phyloP scores from a whole-genome alignment of 495 filamentous ascomycete genomes.

The Bryoglossum gracile region DNA sequence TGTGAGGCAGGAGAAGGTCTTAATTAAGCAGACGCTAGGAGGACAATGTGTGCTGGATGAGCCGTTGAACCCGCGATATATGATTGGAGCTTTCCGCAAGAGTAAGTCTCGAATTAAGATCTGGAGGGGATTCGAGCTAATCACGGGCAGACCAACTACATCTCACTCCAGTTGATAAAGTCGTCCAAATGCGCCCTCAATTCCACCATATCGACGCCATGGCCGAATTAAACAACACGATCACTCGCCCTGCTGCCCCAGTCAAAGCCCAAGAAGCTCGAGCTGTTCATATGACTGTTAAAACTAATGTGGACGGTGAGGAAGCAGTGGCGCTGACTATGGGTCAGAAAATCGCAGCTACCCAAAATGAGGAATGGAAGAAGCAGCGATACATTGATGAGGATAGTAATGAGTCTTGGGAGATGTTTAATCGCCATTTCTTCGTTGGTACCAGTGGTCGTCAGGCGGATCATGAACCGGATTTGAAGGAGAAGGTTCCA shows the following conservation, averaged over 20 bases:
- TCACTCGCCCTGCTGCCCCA: constrained; percentile 29
- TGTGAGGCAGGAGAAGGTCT: constrained; percentile 40
- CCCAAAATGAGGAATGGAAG: constrained; percentile 63
- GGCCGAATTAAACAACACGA: constrained; percentile 25
- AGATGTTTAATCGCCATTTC: constrained; percentile 48
- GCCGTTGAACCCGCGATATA: constrained; percentile 56
- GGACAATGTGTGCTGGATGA: constrained; percentile 56
- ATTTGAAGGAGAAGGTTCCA: constrained; percentile 27
- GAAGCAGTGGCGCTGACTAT: constrained; percentile 41
- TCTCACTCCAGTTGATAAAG: constrained; percentile 57
- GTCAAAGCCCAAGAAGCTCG: constrained; percentile 46
- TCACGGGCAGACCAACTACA: constrained; percentile 53
- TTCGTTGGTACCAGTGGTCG: constrained; percentile 34
- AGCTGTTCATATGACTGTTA: constrained; percentile 61
- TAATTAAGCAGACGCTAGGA: constrained; percentile 56
- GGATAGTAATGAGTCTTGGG: constrained; percentile 56
- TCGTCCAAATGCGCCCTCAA: constrained; percentile 68
- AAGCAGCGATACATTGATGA: constrained; percentile 60
- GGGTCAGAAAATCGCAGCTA: constrained; percentile 43
- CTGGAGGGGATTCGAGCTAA: too few relatives aligned
- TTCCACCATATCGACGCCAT: constrained; percentile 68
- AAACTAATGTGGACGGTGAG: constrained; percentile 51
- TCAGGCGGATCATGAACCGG: neutral
- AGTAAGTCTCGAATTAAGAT: constrained; percentile 39
- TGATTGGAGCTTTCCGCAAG: constrained; percentile 61